Percentiles rank a stretch among this genome's conserved stretches.
Evolutionary conservation across 345 rosid genomes (phyloP).

Genomic region (Geranium rotundifolium): DNA sequence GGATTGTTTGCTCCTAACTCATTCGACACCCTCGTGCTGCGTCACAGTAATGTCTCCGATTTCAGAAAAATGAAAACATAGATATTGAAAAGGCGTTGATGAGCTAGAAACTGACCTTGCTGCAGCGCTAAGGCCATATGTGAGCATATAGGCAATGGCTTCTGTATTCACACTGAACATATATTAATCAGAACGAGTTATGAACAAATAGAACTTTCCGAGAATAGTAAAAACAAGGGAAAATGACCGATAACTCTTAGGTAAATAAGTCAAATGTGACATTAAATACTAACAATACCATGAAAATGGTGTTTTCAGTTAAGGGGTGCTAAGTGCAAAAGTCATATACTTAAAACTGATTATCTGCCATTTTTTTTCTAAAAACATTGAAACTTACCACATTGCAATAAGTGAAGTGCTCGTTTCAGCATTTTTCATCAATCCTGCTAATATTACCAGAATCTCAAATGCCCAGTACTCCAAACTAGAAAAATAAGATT

Average conservation of each 20-base stretch:
- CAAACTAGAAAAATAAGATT: slow-evolving; percentile 24
- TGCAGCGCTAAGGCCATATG: slow-evolving; percentile 72
- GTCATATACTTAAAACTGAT: no score
- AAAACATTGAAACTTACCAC: slow-evolving; percentile 30
- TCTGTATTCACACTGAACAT: slow-evolving; percentile 46
- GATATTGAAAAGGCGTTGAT: no score
- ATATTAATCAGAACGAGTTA: background rate
- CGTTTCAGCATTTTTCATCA: slow-evolving; percentile 46
- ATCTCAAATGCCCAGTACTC: slow-evolving; percentile 78
- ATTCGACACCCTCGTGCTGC: slow-evolving; percentile 77
- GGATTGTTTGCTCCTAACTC: slow-evolving; percentile 60
- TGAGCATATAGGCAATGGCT: slow-evolving; percentile 46
- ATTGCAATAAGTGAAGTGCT: slow-evolving; percentile 57
- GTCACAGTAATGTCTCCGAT: background rate
- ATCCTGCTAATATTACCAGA: slow-evolving; percentile 63
- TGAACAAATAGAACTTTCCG: no score
- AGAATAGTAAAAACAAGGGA: no score
- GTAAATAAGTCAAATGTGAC: no score
- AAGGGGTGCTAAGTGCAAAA: no score
- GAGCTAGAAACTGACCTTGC: slow-evolving; percentile 42
- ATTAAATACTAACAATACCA: background rate
- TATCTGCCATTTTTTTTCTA: no score
- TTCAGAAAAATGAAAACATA: no score
- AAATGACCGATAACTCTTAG: no score
- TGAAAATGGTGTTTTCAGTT: no score